Evolutionary conservation across 768 basidiomycete species (phyloP).

Genomic region (Podaxis sp.): DNA sequence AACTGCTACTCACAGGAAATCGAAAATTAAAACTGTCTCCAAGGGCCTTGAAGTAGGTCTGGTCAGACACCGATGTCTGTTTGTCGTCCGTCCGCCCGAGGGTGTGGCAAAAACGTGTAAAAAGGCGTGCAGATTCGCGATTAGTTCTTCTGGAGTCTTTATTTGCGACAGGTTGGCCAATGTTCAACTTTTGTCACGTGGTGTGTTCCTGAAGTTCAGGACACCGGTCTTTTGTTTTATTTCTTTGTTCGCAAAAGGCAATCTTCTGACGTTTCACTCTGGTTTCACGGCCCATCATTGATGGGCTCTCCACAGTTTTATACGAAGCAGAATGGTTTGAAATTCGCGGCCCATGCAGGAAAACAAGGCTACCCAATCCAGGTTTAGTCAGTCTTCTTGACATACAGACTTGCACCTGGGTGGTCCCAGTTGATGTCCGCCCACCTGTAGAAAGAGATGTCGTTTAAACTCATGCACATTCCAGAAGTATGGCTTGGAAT

Average conservation of each 20-base stretch:
- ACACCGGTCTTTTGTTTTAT: neutral
- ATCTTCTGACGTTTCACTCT: constrained; percentile 2
- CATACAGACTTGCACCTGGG: constrained; percentile 24
- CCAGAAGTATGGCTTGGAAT: constrained; percentile 10
- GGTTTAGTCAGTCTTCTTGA: constrained; percentile 13
- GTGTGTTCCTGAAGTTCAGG: constrained; percentile 30
- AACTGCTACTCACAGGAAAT: constrained; percentile 24
- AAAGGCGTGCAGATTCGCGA: constrained; percentile 24
- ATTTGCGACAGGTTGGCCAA: constrained; percentile 45
- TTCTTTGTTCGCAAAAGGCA: constrained; percentile 16
- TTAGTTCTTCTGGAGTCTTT: constrained; percentile 35
- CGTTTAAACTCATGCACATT: constrained; percentile 9
- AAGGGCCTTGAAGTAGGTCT: constrained; percentile 8
- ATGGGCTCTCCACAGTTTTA: neutral
- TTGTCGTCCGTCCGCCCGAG: neutral
- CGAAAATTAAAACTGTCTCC: constrained; percentile 26
- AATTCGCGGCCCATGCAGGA: neutral
- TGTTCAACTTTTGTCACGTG: constrained; percentile 55
- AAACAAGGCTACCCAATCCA: neutral
- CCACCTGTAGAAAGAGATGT: constrained; percentile 31
- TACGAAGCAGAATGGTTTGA: neutral
- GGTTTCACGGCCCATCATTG: neutral
- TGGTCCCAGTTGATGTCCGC: constrained; percentile 33
- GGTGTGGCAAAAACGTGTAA: constrained; percentile 26
- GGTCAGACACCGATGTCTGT: neutral